Percentiles rank a stretch among this genome's conserved stretches.
phyloP scores from a whole-genome alignment of 352 stramenopile species.

The Phytophthora pseudosyringae region DNA sequence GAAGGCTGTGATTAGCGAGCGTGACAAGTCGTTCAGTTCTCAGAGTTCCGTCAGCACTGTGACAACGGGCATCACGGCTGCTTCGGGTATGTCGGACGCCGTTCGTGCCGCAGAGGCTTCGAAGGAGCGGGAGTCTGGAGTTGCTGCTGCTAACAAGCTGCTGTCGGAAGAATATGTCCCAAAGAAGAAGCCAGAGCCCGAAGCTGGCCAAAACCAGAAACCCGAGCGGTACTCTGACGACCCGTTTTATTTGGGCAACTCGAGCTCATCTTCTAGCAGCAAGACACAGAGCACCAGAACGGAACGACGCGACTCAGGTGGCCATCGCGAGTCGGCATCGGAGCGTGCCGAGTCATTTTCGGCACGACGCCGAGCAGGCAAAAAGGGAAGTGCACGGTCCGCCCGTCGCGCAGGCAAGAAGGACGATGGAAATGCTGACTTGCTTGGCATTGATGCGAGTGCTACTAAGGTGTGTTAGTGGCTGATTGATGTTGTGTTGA shows the following conservation, averaged over 20 bases:
- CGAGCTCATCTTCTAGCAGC: slow-evolving; percentile 40
- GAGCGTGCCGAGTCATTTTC: slow-evolving; percentile 76
- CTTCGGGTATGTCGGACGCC: slow-evolving; percentile 71
- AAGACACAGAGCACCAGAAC: slow-evolving; percentile 53
- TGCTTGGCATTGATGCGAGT: slow-evolving; percentile 62
- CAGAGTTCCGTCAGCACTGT: slow-evolving; percentile 73
- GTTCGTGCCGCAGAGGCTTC: slow-evolving; percentile 74
- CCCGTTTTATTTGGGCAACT: slow-evolving; percentile 73
- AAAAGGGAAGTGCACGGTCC: slow-evolving; percentile 63
- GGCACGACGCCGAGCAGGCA: slow-evolving; percentile 69
- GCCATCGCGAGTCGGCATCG: slow-evolving; percentile 37
- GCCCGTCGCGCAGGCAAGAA: slow-evolving; percentile 56
- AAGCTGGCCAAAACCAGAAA: slow-evolving; percentile 37
- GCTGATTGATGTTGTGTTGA: background rate
- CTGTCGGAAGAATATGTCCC: slow-evolving; percentile 80
- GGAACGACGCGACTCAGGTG: slow-evolving; percentile 39
- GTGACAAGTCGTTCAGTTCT: slow-evolving; percentile 80
- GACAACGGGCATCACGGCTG: slow-evolving; percentile 59
- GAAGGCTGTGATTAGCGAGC: slow-evolving; percentile 83
- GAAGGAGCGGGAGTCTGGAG: slow-evolving; percentile 65
- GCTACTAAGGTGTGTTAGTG: slow-evolving; percentile 37
- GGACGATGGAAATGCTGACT: slow-evolving; percentile 58
- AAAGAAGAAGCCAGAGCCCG: slow-evolving; percentile 52
- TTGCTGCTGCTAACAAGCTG: slow-evolving; percentile 80
- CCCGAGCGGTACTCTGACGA: slow-evolving; percentile 82